A percentile compares a stretch with the other conserved stretches of the same genome.
These are phyloP conservation scores for Volvariella volvacea DNA, from an alignment of 1,284 basidiomycete genomes.

Conservation along the genomic window DNA sequence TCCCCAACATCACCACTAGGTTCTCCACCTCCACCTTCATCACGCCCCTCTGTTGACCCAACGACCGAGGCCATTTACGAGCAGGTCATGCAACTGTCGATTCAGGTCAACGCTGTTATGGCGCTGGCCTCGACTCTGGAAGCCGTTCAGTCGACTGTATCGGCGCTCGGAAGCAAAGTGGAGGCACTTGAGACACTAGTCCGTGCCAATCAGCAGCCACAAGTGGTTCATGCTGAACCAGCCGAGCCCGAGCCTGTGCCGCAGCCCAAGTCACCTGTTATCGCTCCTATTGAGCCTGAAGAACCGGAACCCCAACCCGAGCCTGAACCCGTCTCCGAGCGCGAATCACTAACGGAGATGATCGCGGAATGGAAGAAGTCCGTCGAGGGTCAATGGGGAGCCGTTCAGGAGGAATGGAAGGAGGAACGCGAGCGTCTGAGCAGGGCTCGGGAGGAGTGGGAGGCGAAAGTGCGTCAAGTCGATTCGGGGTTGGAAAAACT, in stretches of 20 bases:
- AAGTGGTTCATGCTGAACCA: constrained; percentile 14
- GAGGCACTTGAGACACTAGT: constrained; percentile 50
- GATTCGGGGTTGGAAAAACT: constrained; percentile 27
- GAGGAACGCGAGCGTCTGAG: constrained; percentile 74
- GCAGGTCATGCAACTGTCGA: constrained; percentile 67
- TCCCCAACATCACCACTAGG: constrained; percentile 13
- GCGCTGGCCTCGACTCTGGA: constrained; percentile 71
- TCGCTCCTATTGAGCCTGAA: constrained; percentile 11
- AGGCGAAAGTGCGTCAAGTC: constrained; percentile 34
- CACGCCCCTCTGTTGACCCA: constrained; percentile 12
- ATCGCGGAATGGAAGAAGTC: constrained; percentile 62
- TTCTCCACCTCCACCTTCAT: constrained; percentile 10
- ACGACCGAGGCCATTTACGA: constrained; percentile 56
- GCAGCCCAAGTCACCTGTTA: constrained; percentile 4
- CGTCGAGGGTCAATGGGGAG: constrained; percentile 72
- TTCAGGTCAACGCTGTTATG: constrained; percentile 75
- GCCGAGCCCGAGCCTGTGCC: constrained; percentile 29
- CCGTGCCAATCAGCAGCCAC: constrained; percentile 29
- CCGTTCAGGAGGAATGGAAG: constrained; percentile 76
- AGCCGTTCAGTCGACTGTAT: constrained; percentile 76
- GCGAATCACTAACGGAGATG: constrained; percentile 44
- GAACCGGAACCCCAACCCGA: constrained; percentile 8
- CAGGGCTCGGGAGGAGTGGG: constrained; percentile 80
- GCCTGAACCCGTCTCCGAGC: constrained; percentile 13
- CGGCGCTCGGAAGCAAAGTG: constrained; percentile 67